Conservation (phyloP, 2,329 filamentous ascomycete genomes). For the Verticillium tricorpus region DNA sequence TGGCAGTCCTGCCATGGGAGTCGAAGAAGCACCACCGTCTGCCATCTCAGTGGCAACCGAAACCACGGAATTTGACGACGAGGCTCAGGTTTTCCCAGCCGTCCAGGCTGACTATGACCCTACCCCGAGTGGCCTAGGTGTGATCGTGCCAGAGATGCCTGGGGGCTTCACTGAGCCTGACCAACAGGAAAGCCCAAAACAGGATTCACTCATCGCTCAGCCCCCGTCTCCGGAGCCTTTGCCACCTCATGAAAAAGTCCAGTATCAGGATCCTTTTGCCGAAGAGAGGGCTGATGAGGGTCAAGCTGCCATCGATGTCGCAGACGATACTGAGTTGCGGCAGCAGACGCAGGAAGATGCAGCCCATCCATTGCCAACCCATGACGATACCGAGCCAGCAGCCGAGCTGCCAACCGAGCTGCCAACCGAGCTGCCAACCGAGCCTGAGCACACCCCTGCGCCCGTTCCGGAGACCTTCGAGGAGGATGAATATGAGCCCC, state of each 20-base stretch:
- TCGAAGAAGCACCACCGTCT: slow-evolving; percentile 50
- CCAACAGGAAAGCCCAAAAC: slow-evolving; percentile 11
- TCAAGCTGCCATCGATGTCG: slow-evolving; percentile 33
- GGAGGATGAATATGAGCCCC: slow-evolving; percentile 36
- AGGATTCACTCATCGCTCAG: slow-evolving; percentile 18
- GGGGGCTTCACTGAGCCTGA: neutral
- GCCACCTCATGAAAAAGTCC: slow-evolving; percentile 25
- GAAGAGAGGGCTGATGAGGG: slow-evolving; percentile 34
- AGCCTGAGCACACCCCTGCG: slow-evolving; percentile 18
- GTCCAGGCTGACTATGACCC: slow-evolving; percentile 24
- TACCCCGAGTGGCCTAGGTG: slow-evolving; percentile 7
- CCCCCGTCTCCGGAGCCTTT: slow-evolving; percentile 21
- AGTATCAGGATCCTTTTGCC: slow-evolving; percentile 48
- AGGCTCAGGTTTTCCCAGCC: slow-evolving; percentile 58
- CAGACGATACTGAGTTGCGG: slow-evolving; percentile 27
- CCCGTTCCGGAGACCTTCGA: slow-evolving; percentile 24
- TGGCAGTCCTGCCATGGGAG: slow-evolving; percentile 28
- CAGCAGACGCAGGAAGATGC: neutral
- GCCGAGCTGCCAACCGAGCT: neutral
- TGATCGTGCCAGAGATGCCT: slow-evolving; percentile 4
- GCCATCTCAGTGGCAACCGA: slow-evolving; percentile 56
- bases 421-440: neutral
- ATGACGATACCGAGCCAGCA: neutral
- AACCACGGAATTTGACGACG: slow-evolving; percentile 68
- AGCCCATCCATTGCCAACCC: neutral